A percentile compares a stretch with the other conserved stretches of the same genome.
Conservation (phyloP, 805 yeast species). For the Pichia gijzeniarum region DNA sequence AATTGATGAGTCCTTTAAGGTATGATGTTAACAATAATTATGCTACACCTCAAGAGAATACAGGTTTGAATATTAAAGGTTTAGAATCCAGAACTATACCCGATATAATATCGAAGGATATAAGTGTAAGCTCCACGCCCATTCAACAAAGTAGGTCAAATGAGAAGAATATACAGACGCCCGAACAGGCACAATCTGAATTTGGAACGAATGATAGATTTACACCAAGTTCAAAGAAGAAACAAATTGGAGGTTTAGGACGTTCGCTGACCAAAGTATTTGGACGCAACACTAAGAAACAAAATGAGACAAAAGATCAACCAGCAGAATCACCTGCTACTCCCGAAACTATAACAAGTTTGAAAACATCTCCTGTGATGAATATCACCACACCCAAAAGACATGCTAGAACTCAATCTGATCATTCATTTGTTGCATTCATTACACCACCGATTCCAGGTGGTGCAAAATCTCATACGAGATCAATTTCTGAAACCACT, state of each 20-base stretch:
- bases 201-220: constrained; percentile 2
- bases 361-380: background rate
- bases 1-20: constrained; percentile 10
- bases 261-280: constrained; percentile 24
- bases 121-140: background rate
- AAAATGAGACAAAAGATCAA: constrained; percentile 16
- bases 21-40: background rate
- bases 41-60: background rate
- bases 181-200: constrained; percentile 2
- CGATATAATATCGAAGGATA: background rate
- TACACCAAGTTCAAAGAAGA: constrained; percentile 10
- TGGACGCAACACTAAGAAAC: constrained; percentile 27
- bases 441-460: constrained; percentile 42
- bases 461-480: constrained; percentile 26
- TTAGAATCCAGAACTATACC: constrained; percentile 3
- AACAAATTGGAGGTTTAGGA: constrained; percentile 15
- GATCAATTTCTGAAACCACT: constrained; percentile 43
- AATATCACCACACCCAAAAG: constrained; percentile 5
- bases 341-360: constrained; percentile 7
- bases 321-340: background rate
- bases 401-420: constrained; percentile 24
- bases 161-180: background rate
- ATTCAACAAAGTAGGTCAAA: too few relatives aligned
- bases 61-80: constrained; percentile 24
- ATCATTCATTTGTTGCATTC: constrained; percentile 30